phyloP scores from a whole-genome alignment of 257 asterid species.

The Nicotiana knightiana region DNA sequence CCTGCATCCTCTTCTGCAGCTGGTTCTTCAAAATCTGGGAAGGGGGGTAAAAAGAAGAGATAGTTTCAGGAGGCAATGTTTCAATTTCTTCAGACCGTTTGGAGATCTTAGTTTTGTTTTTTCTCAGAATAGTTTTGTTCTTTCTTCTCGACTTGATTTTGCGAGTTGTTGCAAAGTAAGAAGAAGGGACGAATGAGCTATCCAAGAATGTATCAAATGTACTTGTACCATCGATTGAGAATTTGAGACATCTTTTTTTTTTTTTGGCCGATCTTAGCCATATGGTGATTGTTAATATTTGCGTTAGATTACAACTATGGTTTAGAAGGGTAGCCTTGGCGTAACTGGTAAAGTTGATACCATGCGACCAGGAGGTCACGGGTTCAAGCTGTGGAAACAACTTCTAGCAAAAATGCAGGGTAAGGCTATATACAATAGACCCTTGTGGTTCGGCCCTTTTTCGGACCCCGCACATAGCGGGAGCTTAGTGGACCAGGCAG shows the following conservation, averaged over 20 bases:
- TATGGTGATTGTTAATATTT: neutral
- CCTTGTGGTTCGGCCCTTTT: too few species aligned
- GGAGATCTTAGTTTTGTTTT: neutral
- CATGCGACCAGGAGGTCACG: too few species aligned
- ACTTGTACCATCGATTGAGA: neutral
- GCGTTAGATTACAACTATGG: neutral
- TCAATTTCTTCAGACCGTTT: neutral
- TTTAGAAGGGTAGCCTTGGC: too few species aligned
- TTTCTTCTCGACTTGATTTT: neutral
- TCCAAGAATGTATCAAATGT: neutral
- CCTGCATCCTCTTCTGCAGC: slow-evolving; percentile 54
- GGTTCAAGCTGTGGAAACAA: too few species aligned
- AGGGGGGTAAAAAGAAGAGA: slow-evolving; percentile 86
- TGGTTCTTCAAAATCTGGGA: slow-evolving; percentile 69
- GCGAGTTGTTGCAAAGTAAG: neutral
- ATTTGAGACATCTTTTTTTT: neutral
- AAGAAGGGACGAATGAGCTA: neutral
- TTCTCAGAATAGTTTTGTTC: neutral
- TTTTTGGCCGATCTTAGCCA: neutral
- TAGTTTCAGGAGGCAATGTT: slow-evolving; percentile 16
- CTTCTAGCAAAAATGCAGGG: too few species aligned
- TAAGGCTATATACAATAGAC: too few species aligned
- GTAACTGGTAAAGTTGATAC: too few species aligned
- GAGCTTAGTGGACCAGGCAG: too few species aligned
- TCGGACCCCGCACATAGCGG: too few species aligned